phyloP scores from a whole-genome alignment of 768 basidiomycete genomes.

The Coprinopsis cinerea region DNA sequence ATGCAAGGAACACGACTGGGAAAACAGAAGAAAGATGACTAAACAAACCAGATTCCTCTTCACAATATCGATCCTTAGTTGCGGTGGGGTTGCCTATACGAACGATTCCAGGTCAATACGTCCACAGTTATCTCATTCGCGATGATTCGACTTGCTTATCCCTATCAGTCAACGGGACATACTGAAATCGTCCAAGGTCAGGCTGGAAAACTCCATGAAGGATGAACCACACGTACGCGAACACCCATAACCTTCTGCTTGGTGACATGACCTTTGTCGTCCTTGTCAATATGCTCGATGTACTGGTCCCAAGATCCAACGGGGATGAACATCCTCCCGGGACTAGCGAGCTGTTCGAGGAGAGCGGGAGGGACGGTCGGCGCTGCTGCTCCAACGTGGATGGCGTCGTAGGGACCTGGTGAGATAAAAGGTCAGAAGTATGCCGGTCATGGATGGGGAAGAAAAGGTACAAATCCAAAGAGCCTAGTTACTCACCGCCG shows the following conservation, averaged over 20 bases:
- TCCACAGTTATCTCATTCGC: not conserved
- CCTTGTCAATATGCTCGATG: slow-evolving; percentile 79
- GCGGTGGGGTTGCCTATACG: too few species aligned
- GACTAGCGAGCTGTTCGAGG: slow-evolving; percentile 69
- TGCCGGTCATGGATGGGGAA: not conserved
- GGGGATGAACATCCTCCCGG: slow-evolving; percentile 89
- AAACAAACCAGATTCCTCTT: too few species aligned
- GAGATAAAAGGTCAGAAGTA: not conserved
- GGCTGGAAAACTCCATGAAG: not conserved
- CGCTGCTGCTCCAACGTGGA: slow-evolving; percentile 94
- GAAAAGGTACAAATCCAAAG: not conserved
- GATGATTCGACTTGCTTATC: slow-evolving; percentile 6
- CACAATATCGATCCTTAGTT: too few species aligned
- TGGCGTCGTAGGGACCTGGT: slow-evolving; percentile 68
- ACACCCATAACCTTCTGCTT: slow-evolving; percentile 72
- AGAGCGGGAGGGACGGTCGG: slow-evolving; percentile 64
- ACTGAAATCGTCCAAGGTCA: slow-evolving; percentile 3
- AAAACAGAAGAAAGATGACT: too few species aligned
- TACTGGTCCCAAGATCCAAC: slow-evolving; percentile 60
- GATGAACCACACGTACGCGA: slow-evolving; percentile 43
- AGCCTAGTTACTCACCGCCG: slow-evolving; percentile 21
- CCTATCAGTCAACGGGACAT: slow-evolving; percentile 16
- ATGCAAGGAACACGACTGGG: too few species aligned
- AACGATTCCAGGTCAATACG: not conserved
- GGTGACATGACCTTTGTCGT: slow-evolving; percentile 57